These are phyloP conservation scores for Daldinia vernicosa DNA, from an alignment of 495 filamentous ascomycete species.

Conservation along the genomic window DNA sequence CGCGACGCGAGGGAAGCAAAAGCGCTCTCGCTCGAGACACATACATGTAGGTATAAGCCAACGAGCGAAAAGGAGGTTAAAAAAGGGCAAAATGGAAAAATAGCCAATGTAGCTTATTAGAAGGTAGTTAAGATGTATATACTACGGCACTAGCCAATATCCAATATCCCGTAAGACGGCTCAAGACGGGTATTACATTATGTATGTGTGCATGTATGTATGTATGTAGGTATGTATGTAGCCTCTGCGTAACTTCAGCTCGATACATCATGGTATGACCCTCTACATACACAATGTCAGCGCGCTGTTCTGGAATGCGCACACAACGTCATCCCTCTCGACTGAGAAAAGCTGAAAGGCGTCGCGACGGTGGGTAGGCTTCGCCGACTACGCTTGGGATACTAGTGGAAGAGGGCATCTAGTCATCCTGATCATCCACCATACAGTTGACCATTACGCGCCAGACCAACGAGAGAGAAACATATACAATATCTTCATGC, in stretches of 20 bases:
- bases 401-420: constrained; percentile 7
- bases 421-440: constrained; percentile 3
- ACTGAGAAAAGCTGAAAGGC: neutral
- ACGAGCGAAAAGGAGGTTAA: neutral
- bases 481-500: constrained; percentile 11
- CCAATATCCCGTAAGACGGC: constrained; percentile 20
- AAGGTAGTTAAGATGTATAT: neutral
- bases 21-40: neutral
- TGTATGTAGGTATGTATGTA: neutral
- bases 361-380: neutral
- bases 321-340: constrained; percentile 16
- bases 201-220: neutral
- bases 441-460: constrained; percentile 15
- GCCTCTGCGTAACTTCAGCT: constrained; percentile 10
- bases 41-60: neutral
- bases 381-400: constrained; percentile 19
- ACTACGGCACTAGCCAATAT: neutral
- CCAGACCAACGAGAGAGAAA: constrained; percentile 5
- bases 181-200: constrained; percentile 1
- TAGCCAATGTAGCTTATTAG: neutral
- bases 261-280: constrained; percentile 3
- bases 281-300: constrained; percentile 6
- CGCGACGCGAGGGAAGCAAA: constrained; percentile 31
- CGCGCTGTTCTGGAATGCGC: constrained; percentile 2
- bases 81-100: constrained; percentile 14